Conservation (phyloP, 805 yeast genomes). For the Huiozyma naganishii region DNA sequence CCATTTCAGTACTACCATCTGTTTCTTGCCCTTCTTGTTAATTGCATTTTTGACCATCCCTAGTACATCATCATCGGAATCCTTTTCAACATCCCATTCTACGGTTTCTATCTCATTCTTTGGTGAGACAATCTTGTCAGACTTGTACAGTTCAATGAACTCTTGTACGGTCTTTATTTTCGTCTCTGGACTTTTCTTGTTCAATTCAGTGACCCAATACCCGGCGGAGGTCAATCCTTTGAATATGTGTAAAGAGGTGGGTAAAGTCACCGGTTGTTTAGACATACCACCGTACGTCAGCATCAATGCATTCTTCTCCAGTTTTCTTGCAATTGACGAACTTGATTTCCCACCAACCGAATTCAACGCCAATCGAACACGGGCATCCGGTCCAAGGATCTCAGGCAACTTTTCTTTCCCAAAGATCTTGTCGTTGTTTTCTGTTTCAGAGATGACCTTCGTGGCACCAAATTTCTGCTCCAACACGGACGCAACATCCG, state of each 20-base stretch:
- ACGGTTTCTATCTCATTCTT: slow-evolving; percentile 31
- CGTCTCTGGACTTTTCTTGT: slow-evolving; percentile 45
- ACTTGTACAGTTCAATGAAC: slow-evolving; percentile 46
- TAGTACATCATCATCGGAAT: slow-evolving; percentile 33
- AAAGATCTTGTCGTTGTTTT: slow-evolving; percentile 60
- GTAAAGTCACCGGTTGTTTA: slow-evolving; percentile 83
- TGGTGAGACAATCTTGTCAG: slow-evolving; percentile 46
- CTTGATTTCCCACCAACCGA: slow-evolving; percentile 89
- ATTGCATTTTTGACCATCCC: slow-evolving; percentile 36
- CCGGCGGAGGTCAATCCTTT: slow-evolving; percentile 80
- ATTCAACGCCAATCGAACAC: slow-evolving; percentile 71
- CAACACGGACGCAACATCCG: slow-evolving; percentile 47
- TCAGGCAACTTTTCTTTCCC: slow-evolving; percentile 40
- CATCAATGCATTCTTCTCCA: slow-evolving; percentile 62
- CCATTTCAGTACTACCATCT: slow-evolving; percentile 24
- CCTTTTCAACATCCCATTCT: slow-evolving; percentile 22
- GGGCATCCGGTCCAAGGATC: slow-evolving; percentile 33
- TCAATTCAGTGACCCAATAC: slow-evolving; percentile 80
- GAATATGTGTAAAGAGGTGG: slow-evolving; percentile 82
- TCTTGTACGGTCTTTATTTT: slow-evolving; percentile 46
- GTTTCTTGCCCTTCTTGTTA: slow-evolving; percentile 25
- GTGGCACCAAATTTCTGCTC: slow-evolving; percentile 63
- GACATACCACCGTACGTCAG: slow-evolving; percentile 98
- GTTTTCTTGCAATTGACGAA: slow-evolving; percentile 72
- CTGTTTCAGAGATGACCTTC: slow-evolving; percentile 76